A percentile compares a stretch with the other conserved stretches of the same genome.
Conservation (phyloP, 129 eudicot genomes). For the Artemisia annua region DNA sequence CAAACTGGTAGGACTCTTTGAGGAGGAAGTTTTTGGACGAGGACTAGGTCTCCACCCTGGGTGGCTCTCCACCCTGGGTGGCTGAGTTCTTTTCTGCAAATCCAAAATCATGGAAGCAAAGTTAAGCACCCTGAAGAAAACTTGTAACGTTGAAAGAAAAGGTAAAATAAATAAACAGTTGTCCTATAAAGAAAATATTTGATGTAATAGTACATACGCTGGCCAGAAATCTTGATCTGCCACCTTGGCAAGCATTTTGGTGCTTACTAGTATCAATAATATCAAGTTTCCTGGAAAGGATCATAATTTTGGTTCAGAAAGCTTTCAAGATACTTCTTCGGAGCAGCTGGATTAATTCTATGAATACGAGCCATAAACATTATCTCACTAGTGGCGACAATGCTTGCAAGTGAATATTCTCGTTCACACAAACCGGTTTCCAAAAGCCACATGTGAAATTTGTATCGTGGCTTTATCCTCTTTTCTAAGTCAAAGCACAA, state of each 20-base stretch:
- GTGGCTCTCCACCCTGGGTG: conserved; percentile 2
- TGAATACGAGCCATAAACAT: conserved; percentile 48
- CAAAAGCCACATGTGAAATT: conserved; percentile 64
- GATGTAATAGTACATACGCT: conserved; percentile 10
- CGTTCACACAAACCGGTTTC: conserved; percentile 51
- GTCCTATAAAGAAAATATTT: neutral
- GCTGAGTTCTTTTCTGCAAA: conserved; percentile 4
- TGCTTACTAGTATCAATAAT: conserved; percentile 13
- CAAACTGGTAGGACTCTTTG: too few species aligned
- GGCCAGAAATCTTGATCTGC: conserved; percentile 12
- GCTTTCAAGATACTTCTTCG: conserved; percentile 54
- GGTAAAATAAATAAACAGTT: neutral
- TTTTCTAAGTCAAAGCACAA: conserved; percentile 64
- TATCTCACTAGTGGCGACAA: conserved; percentile 63
- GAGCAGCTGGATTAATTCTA: conserved; percentile 63
- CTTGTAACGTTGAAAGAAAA: neutral
- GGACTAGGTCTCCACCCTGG: conserved; percentile 12
- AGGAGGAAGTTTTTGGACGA: neutral
- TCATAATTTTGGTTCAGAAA: conserved; percentile 29
- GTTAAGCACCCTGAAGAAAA: neutral
- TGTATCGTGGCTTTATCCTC: conserved; percentile 69
- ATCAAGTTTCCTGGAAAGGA: conserved; percentile 16
- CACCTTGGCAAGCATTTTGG: neutral
- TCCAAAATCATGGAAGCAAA: conserved; percentile 18
- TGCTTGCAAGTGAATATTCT: conserved; percentile 53